Evolutionary conservation across 1,139 yeast species (phyloP), one percentile per base, ranked within the genome.

Genomic region (Candida tunisiensis): DNA sequence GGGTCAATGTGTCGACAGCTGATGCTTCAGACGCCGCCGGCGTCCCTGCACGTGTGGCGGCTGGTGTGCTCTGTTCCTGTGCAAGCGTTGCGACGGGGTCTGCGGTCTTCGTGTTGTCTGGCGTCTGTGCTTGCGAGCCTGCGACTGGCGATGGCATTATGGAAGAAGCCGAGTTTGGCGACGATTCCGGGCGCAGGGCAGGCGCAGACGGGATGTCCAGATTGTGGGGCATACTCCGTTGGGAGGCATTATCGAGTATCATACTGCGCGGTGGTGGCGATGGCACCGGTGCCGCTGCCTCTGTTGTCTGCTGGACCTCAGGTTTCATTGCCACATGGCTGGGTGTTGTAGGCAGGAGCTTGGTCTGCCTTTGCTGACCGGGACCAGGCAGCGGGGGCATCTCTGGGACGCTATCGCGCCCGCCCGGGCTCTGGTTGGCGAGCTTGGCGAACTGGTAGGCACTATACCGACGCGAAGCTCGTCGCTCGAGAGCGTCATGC

Each of bases 381-480:
- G n/a, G n/a, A n/a, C n/a, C n/a, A n/a, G 14, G 16, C 15, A 17
- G 30, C 10, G 44, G 41, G 21, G 45, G 49, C 29, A 41, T 26
- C 26, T 34, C 47, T 10, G 45, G 46, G 5, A 39, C 39, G 16
- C 32, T 30, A 13, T 33, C 40, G 24, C 33, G 26, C 8, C 38
- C 41, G 5, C 42, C 31, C 6, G 39, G 35, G 4, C 38, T 35
- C 9, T 54, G 45, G 37, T 68, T 72, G 1, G 83, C 62, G 15
- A 79, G 60, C 41, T 77, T 79, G 1, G 93, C 85, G 52, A 75
- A 78, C 44, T 88, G 96, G 37, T 83, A 88, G 0, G 95, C 94
- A 15, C 94, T 80, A 45, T 77, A 88, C 33, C 98, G 57, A 39
- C 82, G 69, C 0, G 95, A 83, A 0, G 98, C 98, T 34, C 95